Evolutionary conservation across 768 basidiomycete species (phyloP).

Genomic region (Psilocybe tampanensis): DNA sequence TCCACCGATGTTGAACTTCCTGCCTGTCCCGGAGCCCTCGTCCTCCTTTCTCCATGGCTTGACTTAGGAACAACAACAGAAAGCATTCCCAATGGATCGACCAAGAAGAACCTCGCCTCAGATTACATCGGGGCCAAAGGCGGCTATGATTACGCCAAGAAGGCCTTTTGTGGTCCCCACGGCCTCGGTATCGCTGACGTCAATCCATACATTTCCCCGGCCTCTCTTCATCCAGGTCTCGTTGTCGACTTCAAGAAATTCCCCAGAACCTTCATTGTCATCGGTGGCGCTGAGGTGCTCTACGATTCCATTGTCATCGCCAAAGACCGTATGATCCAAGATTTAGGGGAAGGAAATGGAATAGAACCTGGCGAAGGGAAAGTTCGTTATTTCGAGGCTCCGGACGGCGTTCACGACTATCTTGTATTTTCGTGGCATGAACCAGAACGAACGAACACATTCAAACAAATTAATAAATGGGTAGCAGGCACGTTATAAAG

Average conservation of each 20-base stretch:
- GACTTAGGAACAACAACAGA: slow-evolving; percentile 49
- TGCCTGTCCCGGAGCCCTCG: slow-evolving; percentile 45
- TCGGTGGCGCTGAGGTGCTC: slow-evolving; percentile 60
- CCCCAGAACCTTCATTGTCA: slow-evolving; percentile 61
- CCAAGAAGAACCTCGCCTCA: slow-evolving; percentile 29
- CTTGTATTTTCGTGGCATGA: slow-evolving; percentile 51
- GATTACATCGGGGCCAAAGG: slow-evolving; percentile 38
- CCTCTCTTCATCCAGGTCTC: slow-evolving; percentile 40
- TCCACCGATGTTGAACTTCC: slow-evolving; percentile 36
- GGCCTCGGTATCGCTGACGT: slow-evolving; percentile 44
- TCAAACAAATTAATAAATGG: slow-evolving; percentile 55
- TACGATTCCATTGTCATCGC: slow-evolving; percentile 53
- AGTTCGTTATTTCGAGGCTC: slow-evolving; percentile 49
- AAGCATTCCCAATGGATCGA: slow-evolving; percentile 37
- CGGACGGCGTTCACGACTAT: slow-evolving; percentile 59
- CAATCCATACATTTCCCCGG: slow-evolving; percentile 63
- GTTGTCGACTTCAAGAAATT: slow-evolving; percentile 52
- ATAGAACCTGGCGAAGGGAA: slow-evolving; percentile 38
- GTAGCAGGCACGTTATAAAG: slow-evolving; percentile 18
- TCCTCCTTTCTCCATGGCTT: slow-evolving; percentile 60
- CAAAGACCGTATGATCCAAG: slow-evolving; percentile 48
- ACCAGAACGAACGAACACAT: slow-evolving; percentile 51
- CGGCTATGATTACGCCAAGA: slow-evolving; percentile 32
- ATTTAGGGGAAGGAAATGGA: slow-evolving; percentile 49
- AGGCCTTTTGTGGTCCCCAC: slow-evolving; percentile 50